Evolutionary conservation across 805 yeast species (phyloP), one percentile per base, ranked within the genome.

Genomic region (Wickerhamiella brachini): DNA sequence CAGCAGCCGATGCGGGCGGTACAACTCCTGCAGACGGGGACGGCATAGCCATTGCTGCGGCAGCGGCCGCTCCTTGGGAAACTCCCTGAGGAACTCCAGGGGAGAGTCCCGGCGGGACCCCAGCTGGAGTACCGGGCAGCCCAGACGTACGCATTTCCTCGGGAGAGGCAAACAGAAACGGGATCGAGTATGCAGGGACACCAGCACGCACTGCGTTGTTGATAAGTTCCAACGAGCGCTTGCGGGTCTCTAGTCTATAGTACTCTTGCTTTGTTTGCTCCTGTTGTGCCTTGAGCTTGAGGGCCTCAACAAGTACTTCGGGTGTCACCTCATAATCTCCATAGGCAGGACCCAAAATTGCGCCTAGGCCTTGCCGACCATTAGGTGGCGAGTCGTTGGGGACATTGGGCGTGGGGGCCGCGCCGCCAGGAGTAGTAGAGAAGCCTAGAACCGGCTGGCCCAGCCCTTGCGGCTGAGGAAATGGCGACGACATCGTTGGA

Each of bases 261-360:
- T 72, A 81, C 57, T 83, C 93, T 63, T 88, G 95, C 56, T 82
- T 83, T 1, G 96, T 83, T 44, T 75, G 72, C 63, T 89, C 96
- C 61, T 83, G 90, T 62, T 86, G 88, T 2, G 78, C 64, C 49
- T 79, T 72, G 29, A 83, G 72, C 34, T 73, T 71, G 38, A 86
- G 65, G 0, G 87, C 80, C 55, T 76, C 78, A 23, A 71, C 63
- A 26, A 81, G 71, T 2, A 87, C 74, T 8, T 71, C 70, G 50
- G 82, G 29, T n/a, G 29, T 29, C 17, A 17, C 23, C 6, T 24
- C 37, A 18, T 18, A 26, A 24, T 45, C 38, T 6, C n/a, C n/a
- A n/a, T n/a, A 45, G n/a, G 21, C 20, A 2, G 38, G 22, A 15
- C 47, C 47, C n/a, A 45, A 20, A 17, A 45, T n/a, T n/a, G 31